phyloP scores from a whole-genome alignment of 306 rosid genomes.

The Prunus persica region Prunus_persica_NCBIv2 NC_034015.1:21558001-21558500 shows the following conservation, averaged over 20 bases:
- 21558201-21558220: neutral
- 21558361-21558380: no score
- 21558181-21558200: neutral
- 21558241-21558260: constrained; percentile 36
- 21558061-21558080: neutral
- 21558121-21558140: neutral
- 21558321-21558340: no score
- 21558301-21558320: neutral
- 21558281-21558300: neutral
- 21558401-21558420: no score
- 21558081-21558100: neutral
- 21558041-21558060: neutral
- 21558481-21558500: no score
- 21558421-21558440: no score
- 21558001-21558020: constrained; percentile 23
- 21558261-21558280: constrained; percentile 3
- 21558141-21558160: neutral
- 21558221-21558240: constrained; percentile 18
- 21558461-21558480: no score
- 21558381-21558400: no score
- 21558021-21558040: neutral
- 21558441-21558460: no score
- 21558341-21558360: no score
- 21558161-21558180: neutral
- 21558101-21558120: neutral